Evolutionary conservation across 2,329 filamentous ascomycete genomes (phyloP), one percentile per base, ranked within the genome.

Genomic region (Graphilbum fragrans): DNA sequence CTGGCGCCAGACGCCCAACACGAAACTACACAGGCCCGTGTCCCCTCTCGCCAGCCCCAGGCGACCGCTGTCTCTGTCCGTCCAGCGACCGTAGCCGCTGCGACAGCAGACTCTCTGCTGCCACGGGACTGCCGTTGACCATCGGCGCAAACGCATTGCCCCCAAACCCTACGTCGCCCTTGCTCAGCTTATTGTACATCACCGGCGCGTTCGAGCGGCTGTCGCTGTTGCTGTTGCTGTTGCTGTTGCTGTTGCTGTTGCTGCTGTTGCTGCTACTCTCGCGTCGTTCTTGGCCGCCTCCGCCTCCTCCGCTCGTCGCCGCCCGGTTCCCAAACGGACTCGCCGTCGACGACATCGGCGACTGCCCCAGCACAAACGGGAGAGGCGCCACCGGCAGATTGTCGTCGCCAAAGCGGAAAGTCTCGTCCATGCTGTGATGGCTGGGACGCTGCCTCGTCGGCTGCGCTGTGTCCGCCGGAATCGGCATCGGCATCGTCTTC

Each of bases 91-190:
- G 71, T 35, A 90, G 61, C 43, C 77, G 71, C 55, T 77, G 77
- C 11, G 84, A 84, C 16, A 92, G 62, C 16, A 92, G 59, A 3
- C 83, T 75, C 51, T 86, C 80, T 5, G 73, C 67, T 2, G 61
- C 61, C n/a, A 58, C 63, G 3, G 46, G 40, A 12, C 48, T 43
- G 29, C 62, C 62, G 49, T 60, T 55, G 25, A 55, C 58, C 35
- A 40, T 55, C 56, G 9, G 50, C 21, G 42, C 37, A 41, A 46
- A 78, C 0, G 65, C 59, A 41, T 75, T 72, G 1, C 74, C 68
- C 31, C 79, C 72, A 52, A 83, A 79, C 29, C 77, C 70, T 18
- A 66, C 57, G 45, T 86, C 78, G 6, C 77, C 77, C 54, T 72
- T 82, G 51, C 55, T 77, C 18, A 86, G 70, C 54, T 87, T 87